These are phyloP conservation scores for Glycyrrhiza uralensis DNA, from an alignment of 306 rosid genomes.

Conservation along the genomic window DNA sequence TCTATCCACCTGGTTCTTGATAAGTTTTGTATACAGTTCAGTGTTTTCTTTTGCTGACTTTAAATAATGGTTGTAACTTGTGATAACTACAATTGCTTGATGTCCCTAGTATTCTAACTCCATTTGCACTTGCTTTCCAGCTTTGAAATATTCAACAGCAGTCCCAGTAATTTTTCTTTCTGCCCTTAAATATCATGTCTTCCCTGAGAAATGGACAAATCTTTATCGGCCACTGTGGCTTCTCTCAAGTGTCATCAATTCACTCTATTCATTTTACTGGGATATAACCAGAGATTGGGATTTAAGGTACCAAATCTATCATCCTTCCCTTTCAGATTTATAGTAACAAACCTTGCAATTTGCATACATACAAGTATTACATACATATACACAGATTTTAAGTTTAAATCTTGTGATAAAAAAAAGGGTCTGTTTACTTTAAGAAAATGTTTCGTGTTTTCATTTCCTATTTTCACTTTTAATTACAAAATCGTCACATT, in stretches of 20 bases:
- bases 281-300: conserved; percentile 99
- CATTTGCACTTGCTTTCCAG: conserved; percentile 54
- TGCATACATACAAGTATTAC: not conserved
- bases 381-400: not conserved
- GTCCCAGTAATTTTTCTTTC: conserved; percentile 95
- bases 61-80: not conserved
- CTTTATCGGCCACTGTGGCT: conserved; percentile 95
- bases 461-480: too few species aligned
- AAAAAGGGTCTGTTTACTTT: too few species aligned
- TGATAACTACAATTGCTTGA: not conserved
- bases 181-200: conserved; percentile 87
- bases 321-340: conserved; percentile 16
- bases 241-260: conserved; percentile 83
- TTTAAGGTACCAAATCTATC: conserved; percentile 59
- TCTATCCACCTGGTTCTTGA: not conserved
- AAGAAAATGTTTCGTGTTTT: too few species aligned
- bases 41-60: not conserved
- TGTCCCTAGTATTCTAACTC: conserved; percentile 32
- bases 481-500: too few species aligned
- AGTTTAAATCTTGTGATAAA: not conserved
- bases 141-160: conserved; percentile 91
- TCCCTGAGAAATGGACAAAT: conserved; percentile 74
- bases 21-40: not conserved
- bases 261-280: conserved; percentile 97
- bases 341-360: not conserved